These are phyloP conservation scores for Arachnomyces sp. DNA, from an alignment of 2,329 filamentous ascomycete genomes.

Conservation along the genomic window DNA sequence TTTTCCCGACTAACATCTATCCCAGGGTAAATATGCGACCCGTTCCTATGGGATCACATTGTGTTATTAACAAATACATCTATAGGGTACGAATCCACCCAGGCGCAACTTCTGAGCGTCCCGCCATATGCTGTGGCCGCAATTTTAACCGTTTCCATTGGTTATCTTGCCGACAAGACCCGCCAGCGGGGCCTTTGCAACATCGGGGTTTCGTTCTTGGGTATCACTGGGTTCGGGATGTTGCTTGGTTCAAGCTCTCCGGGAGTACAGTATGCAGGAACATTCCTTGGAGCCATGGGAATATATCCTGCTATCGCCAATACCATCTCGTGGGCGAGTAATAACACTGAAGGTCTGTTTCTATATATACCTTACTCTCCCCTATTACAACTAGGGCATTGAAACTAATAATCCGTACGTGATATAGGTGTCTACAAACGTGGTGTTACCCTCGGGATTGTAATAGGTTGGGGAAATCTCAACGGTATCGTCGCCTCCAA, in stretches of 20 bases:
- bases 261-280: conserved; percentile 69
- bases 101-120: conserved; percentile 63
- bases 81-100: conserved; percentile 50
- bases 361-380: not conserved
- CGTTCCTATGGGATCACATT: no score
- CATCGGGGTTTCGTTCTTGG: conserved; percentile 60
- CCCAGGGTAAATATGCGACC: no score
- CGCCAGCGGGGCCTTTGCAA: conserved; percentile 71
- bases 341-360: conserved; percentile 61
- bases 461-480: conserved; percentile 88
- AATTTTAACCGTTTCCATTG: conserved; percentile 58
- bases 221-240: conserved; percentile 71
- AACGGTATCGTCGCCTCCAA: conserved; percentile 76
- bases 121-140: conserved; percentile 68
- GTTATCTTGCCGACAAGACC: conserved; percentile 69
- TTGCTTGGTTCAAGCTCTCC: conserved; percentile 56
- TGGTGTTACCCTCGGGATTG: conserved; percentile 75
- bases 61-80: no score
- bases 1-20: not conserved
- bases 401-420: conserved; percentile 7
- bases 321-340: conserved; percentile 79
- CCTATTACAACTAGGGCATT: conserved; percentile 21
- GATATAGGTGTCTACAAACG: conserved; percentile 68
- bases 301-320: conserved; percentile 85
- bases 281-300: conserved; percentile 74